A percentile compares a stretch with the other conserved stretches of the same genome.
Evolutionary conservation across 73 alveolate genomes (phyloP).

Genomic region (Tetrahymena borealis): DNA sequence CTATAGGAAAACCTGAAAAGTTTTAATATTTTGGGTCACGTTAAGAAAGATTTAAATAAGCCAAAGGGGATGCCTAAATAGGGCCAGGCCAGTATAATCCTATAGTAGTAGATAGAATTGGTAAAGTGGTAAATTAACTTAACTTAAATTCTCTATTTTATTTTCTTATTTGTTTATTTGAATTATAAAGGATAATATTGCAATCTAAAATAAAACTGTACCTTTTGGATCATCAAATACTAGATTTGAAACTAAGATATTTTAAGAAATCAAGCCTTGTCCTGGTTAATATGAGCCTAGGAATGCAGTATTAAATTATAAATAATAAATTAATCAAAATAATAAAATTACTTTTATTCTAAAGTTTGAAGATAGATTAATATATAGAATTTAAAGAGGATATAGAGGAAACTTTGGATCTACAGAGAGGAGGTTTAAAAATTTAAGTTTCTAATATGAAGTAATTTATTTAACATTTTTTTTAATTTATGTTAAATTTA

Average conservation of each 20-base stretch:
- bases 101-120: neutral
- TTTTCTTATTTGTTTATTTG: neutral
- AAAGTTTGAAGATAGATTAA: constrained; percentile 14
- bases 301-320: neutral
- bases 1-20: neutral
- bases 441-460: neutral
- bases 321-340: no score
- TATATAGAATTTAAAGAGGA: neutral
- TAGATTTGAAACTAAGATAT: neutral
- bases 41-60: neutral
- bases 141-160: neutral
- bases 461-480: neutral
- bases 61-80: neutral
- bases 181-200: neutral
- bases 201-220: neutral
- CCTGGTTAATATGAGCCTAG: neutral
- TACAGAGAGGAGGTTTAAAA: constrained; percentile 4
- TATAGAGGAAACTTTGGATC: constrained; percentile 19
- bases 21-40: neutral
- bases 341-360: no score
- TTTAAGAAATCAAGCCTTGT: neutral
- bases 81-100: neutral
- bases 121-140: neutral
- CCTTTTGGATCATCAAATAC: neutral
- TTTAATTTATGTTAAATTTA: neutral